Evolutionary conservation across 2,329 filamentous ascomycete species (phyloP).

Genomic region (Cryphonectria carpinicola): DNA sequence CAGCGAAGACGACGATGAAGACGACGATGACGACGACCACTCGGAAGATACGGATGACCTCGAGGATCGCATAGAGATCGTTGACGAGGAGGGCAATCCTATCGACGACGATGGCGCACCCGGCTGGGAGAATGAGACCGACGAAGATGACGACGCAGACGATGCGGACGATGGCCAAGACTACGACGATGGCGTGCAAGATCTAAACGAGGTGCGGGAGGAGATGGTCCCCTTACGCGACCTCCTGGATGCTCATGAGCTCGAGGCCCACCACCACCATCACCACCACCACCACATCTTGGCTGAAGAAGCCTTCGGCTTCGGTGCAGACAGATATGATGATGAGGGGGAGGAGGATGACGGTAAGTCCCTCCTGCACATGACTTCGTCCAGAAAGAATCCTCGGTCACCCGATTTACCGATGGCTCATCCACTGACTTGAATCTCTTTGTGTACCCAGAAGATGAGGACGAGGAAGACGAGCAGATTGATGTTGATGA

Average conservation of each 20-base stretch:
- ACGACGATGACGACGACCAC: slow-evolving; percentile 54
- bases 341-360: slow-evolving; percentile 65
- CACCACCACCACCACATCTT: slow-evolving; percentile 45
- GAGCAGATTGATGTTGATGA: slow-evolving; percentile 72
- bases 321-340: slow-evolving; percentile 36
- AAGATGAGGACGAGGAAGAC: slow-evolving; percentile 67
- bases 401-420: neutral
- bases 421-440: slow-evolving; percentile 29
- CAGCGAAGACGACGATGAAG: slow-evolving; percentile 64
- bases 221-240: slow-evolving; percentile 53
- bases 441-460: neutral
- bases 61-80: slow-evolving; percentile 58
- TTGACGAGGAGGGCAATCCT: slow-evolving; percentile 65
- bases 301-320: slow-evolving; percentile 26
- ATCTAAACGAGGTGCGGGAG: slow-evolving; percentile 52
- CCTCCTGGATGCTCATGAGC: slow-evolving; percentile 58
- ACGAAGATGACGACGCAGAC: slow-evolving; percentile 58
- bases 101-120: slow-evolving; percentile 63
- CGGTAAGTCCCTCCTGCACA: slow-evolving; percentile 46
- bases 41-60: slow-evolving; percentile 59
- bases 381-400: neutral
- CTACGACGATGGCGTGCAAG: slow-evolving; percentile 60
- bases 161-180: slow-evolving; percentile 48
- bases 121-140: slow-evolving; percentile 64
- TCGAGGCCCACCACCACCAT: slow-evolving; percentile 54